These are phyloP conservation scores for Debaryomyces nepalensis DNA, from an alignment of 1,139 yeast genomes.

Conservation along the genomic window DNA sequence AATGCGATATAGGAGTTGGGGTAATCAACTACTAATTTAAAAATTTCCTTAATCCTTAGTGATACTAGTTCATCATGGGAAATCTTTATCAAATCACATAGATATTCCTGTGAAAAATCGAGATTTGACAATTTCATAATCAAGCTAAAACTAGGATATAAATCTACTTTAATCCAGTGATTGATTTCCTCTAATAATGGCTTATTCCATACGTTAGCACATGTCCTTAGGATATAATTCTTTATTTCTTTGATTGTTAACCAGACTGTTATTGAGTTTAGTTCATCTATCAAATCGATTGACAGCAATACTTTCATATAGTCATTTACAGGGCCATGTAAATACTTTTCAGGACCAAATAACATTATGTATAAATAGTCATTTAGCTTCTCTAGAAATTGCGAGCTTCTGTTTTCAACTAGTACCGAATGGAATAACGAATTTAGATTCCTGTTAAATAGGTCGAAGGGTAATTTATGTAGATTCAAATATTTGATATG, in stretches of 20 bases:
- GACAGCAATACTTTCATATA: conserved; percentile 22
- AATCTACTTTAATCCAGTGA: conserved; percentile 41
- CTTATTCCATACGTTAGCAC: conserved; percentile 46
- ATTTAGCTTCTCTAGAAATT: conserved; percentile 4
- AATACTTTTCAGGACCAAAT: not conserved
- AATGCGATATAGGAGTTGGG: conserved; percentile 67
- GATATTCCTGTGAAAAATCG: conserved; percentile 23
- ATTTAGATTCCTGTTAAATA: conserved; percentile 33
- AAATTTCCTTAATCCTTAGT: conserved; percentile 66
- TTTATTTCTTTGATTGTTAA: conserved; percentile 47
- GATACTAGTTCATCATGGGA: conserved; percentile 51
- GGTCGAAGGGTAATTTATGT: conserved; percentile 21
- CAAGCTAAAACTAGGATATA: conserved; percentile 44
- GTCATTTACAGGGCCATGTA: conserved; percentile 6
- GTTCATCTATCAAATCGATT: conserved; percentile 37
- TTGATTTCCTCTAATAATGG: conserved; percentile 43
- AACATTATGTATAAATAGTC: conserved; percentile 3
- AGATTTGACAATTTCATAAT: conserved; percentile 26
- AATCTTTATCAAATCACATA: conserved; percentile 41
- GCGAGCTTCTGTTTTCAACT: conserved; percentile 17
- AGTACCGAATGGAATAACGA: conserved; percentile 27
- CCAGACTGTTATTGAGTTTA: conserved; percentile 45
- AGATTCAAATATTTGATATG: conserved; percentile 26
- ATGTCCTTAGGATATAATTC: conserved; percentile 36
- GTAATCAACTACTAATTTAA: conserved; percentile 59